These are phyloP conservation scores for Lentinula edodes DNA, from an alignment of 768 basidiomycete species.

Conservation along the genomic window DNA sequence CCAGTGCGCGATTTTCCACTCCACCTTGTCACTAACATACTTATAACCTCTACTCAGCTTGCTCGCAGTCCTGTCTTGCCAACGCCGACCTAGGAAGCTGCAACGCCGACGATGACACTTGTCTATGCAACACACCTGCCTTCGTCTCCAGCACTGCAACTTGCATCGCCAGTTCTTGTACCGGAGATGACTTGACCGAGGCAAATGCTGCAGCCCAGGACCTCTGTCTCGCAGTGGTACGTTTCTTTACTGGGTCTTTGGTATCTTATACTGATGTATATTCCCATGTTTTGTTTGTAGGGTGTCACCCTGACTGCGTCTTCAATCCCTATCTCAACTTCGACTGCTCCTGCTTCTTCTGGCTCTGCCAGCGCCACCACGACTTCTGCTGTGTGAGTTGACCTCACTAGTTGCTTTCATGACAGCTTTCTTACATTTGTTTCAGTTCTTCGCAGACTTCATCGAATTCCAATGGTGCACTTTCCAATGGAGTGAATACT, in stretches of 20 bases:
- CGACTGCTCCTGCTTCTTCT: neutral
- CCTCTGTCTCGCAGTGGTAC: constrained; percentile 46
- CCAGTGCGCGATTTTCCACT: constrained; percentile 16
- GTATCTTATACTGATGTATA: constrained; percentile 15
- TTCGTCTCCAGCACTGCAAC: constrained; percentile 42
- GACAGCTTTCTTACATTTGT: neutral
- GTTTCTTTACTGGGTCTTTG: constrained; percentile 14
- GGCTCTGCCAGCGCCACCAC: neutral
- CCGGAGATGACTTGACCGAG: constrained; percentile 34
- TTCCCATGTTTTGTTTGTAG: constrained; percentile 21
- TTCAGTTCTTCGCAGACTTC: neutral
- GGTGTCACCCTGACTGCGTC: constrained; percentile 45
- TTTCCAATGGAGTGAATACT: neutral
- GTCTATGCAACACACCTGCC: constrained; percentile 45
- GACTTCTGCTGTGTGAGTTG: neutral
- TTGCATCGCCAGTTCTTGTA: constrained; percentile 47
- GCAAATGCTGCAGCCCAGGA: constrained; percentile 36
- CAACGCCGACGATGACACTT: constrained; percentile 41
- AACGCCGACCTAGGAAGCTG: constrained; percentile 42
- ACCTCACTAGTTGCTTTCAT: neutral
- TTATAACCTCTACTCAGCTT: constrained; percentile 30
- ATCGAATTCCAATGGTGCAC: neutral
- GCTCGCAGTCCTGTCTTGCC: constrained; percentile 44
- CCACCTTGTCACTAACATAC: neutral
- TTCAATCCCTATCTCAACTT: constrained; percentile 16